Base-by-base conservation (phyloP, 2,329 filamentous ascomycete species). In the Fusarium papillatum region DNA sequence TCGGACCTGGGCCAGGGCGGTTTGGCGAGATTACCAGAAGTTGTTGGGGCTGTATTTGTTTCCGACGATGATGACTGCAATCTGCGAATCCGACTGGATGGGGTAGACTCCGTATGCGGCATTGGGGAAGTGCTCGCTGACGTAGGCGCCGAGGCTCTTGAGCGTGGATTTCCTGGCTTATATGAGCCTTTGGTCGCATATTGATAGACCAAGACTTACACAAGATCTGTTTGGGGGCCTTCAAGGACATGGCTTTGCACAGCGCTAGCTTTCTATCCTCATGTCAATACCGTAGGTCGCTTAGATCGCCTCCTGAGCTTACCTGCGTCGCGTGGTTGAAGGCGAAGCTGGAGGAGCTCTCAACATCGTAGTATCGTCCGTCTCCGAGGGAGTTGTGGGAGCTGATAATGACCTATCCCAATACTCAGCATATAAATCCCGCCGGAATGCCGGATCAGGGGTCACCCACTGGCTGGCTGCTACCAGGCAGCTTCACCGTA, bases 21-120 rank as follows among this genome's bases (percentile, higher is more conserved):
- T n/a, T 7, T 19, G 38, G 9, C 19, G 16, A 31, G 63, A 86
- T 50, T 87, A 95, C 95, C 97, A 98, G 89, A 95, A 99, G 89
- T 99, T 99, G 83, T 96, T 95, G 10, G 97, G 97, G 80, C 95
- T 98, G 88, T 98, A 98, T 85, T 98, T 98, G 88, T 97, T 98
- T 68, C 96, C 95, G 61, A 98, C 96, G 63, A 98, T 92, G 66
- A 98, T 85, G 75, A 98, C 88, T 60, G 95, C 95, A 71, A 98
- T 85, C 79, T 93, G 92, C 34, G 91, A 90, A 83, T 96, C 94
- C 75, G 93, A 88, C 79, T 95, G 91, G 78, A 92, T 92, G 14
- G 96, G 95, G 83, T 95, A 98, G 61, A 95, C 95, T 77, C 96
- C 95, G 78, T 94, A 93, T 16, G 94, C 92, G 65, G 93, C 94